Evolutionary conservation across 192 early-diverging fungal genomes (phyloP).

Genomic region (Chytriomyces sp.): DNA sequence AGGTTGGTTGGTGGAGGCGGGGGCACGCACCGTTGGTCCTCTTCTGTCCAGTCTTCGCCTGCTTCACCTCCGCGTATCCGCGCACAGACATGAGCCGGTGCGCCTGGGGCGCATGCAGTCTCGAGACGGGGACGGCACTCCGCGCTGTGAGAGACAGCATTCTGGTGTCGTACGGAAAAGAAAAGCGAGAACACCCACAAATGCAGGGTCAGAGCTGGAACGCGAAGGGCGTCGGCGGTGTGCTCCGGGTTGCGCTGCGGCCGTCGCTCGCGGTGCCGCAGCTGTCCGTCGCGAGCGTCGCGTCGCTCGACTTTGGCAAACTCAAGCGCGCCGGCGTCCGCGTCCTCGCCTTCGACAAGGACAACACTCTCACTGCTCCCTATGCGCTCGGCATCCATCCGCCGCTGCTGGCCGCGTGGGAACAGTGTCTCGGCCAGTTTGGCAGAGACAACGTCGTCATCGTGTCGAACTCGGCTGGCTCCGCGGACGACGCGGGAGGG

Average conservation of each 20-base stretch:
- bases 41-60: constrained; percentile 35
- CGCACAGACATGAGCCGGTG: not conserved
- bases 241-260: constrained; percentile 55
- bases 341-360: constrained; percentile 93
- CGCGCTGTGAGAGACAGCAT: not conserved
- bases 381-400: constrained; percentile 72
- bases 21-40: constrained; percentile 3
- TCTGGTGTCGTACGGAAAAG: not conserved
- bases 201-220: constrained; percentile 72
- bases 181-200: constrained; percentile 13
- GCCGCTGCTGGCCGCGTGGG: constrained; percentile 71
- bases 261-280: constrained; percentile 77
- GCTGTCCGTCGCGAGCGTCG: constrained; percentile 63
- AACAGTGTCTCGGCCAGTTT: constrained; percentile 63
- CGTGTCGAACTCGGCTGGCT: constrained; percentile 93
- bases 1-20: not conserved
- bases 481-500: constrained; percentile 65
- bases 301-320: constrained; percentile 64
- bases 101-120: not conserved
- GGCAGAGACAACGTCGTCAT: constrained; percentile 67
- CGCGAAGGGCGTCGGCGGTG: constrained; percentile 58
- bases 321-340: constrained; percentile 64
- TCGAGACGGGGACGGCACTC: not conserved
- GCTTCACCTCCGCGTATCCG: constrained; percentile 24
- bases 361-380: constrained; percentile 91